Evolutionary conservation across 2,329 filamentous ascomycete species (phyloP).

Genomic region (Venturia pyrina): DNA sequence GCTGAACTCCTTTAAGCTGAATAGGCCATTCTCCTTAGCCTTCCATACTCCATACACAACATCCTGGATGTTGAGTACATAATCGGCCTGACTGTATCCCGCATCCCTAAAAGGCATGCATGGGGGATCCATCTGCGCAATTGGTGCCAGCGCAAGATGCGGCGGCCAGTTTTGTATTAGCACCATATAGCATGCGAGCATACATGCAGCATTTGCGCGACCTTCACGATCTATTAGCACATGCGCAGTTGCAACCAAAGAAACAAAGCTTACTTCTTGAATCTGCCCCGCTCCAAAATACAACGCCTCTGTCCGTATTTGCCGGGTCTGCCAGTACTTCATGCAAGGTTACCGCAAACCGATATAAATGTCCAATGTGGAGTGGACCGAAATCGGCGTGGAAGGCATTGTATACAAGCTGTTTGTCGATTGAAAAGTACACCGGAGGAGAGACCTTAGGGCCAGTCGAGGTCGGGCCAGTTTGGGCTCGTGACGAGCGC

Average conservation of each 20-base stretch:
- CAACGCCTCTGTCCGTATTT: conserved; percentile 80
- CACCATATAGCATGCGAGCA: conserved; percentile 98
- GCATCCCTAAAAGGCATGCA: conserved; percentile 98
- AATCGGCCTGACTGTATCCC: conserved; percentile 96
- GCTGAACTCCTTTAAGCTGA: conserved; percentile 86
- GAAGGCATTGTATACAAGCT: conserved; percentile 92
- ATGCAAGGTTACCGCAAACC: conserved; percentile 92
- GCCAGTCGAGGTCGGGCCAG: conserved; percentile 45
- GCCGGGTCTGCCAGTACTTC: conserved; percentile 86
- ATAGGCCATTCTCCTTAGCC: conserved; percentile 90
- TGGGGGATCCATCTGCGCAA: conserved; percentile 91
- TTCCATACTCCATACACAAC: conserved; percentile 98
- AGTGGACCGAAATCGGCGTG: conserved; percentile 97
- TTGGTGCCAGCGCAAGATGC: conserved; percentile 86
- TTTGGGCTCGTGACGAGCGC: conserved; percentile 56
- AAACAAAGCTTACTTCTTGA: conserved; percentile 60
- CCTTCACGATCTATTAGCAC: conserved; percentile 39
- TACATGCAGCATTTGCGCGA: conserved; percentile 85
- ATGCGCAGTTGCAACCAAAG: neutral
- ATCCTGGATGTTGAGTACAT: conserved; percentile 89
- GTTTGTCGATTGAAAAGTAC: conserved; percentile 93
- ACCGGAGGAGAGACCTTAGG: conserved; percentile 56
- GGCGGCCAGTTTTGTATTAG: conserved; percentile 96
- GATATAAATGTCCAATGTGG: conserved; percentile 93
- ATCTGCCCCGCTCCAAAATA: conserved; percentile 93